Evolutionary conservation across 2,329 filamentous ascomycete species (phyloP).

Genomic region (Talaromyces islandicus): DNA sequence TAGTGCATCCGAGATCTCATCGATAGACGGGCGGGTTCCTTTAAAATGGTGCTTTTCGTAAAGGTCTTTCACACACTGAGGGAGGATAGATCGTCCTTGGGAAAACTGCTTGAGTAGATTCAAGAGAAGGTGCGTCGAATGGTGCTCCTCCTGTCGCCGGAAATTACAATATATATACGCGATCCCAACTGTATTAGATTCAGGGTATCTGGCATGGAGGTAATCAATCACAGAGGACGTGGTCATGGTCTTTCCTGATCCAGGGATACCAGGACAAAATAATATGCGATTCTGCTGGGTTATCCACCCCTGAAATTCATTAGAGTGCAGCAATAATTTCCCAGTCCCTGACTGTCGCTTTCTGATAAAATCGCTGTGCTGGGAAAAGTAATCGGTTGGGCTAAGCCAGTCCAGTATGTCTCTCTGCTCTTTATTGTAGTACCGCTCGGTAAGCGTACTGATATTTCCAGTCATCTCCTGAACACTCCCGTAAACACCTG

Average conservation of each 20-base stretch:
- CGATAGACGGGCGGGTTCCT: background rate
- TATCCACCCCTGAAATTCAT: background rate
- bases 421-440: no score
- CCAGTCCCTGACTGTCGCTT: background rate
- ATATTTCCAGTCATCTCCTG: no score
- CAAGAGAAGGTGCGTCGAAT: background rate
- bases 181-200: background rate
- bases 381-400: background rate
- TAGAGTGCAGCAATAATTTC: background rate
- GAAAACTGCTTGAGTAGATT: conserved; percentile 1
- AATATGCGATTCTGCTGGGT: background rate
- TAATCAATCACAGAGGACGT: conserved; percentile 38
- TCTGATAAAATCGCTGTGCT: background rate
- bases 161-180: conserved; percentile 6
- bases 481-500: no score
- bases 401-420: background rate
- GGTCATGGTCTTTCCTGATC: conserved; percentile 46
- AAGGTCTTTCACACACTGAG: background rate
- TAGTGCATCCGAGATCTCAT: background rate
- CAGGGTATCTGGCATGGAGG: conserved; percentile 18
- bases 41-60: background rate
- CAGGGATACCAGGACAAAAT: conserved; percentile 33
- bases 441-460: no score
- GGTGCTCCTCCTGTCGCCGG: background rate
- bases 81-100: background rate